Conservation (phyloP, 106 monocot species). For the Phalaenopsis aphrodite region DNA sequence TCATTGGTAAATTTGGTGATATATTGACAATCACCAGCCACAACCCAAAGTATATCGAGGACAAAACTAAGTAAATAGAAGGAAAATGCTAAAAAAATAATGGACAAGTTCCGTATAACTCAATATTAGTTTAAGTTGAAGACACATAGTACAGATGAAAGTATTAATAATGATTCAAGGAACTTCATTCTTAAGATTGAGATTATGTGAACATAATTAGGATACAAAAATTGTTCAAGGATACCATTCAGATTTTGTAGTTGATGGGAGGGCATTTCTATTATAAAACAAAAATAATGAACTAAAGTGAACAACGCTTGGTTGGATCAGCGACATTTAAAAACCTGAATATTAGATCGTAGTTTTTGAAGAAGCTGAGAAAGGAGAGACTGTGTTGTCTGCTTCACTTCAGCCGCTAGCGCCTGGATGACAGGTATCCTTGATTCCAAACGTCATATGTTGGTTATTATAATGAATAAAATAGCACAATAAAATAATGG, state of each 20-base stretch:
- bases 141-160: not conserved
- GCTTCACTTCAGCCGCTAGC: slow-evolving; percentile 80
- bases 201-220: not conserved
- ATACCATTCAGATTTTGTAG: not conserved
- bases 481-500: slow-evolving; percentile 3
- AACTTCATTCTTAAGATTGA: not conserved
- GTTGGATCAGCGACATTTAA: not conserved
- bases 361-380: slow-evolving; percentile 98
- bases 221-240: not conserved
- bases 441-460: slow-evolving; percentile 37
- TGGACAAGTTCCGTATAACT: not conserved
- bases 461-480: slow-evolving; percentile 27
- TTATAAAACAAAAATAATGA: not conserved
- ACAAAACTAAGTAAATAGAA: not conserved
- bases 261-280: not conserved
- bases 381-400: slow-evolving; percentile 76
- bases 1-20: no score
- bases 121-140: not conserved
- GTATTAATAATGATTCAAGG: not conserved
- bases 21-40: not conserved
- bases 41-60: not conserved
- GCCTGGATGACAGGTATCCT: slow-evolving; percentile 97
- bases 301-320: not conserved
- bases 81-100: not conserved
- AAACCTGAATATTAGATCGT: slow-evolving; percentile 90